Conservation (phyloP, 164 flowering plant species). For the Tinospora cordifolia region DNA sequence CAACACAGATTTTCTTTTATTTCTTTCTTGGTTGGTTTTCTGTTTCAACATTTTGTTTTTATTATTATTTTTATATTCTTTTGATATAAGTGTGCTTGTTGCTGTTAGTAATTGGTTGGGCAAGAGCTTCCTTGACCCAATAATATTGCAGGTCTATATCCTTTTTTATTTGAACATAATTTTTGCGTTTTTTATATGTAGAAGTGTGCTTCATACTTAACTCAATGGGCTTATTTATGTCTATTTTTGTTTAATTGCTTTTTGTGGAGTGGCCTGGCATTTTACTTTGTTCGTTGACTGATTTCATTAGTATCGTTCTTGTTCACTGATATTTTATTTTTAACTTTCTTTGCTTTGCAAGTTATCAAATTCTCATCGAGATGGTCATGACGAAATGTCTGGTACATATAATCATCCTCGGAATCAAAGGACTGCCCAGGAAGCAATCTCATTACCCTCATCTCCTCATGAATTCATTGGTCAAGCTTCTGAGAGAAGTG, state of each 20-base stretch:
- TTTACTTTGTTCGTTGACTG: neutral
- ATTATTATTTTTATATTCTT: no score
- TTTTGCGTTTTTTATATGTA: neutral
- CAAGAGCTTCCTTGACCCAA: no score
- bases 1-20: no score
- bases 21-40: no score
- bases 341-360: conserved; percentile 18
- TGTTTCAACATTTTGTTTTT: no score
- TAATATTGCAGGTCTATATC: no score
- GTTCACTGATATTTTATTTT: neutral
- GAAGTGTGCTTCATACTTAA: neutral
- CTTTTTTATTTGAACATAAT: no score
- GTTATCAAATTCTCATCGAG: conserved; percentile 42
- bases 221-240: no score
- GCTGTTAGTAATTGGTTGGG: no score
- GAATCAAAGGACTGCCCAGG: conserved; percentile 53
- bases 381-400: conserved; percentile 38
- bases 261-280: no score
- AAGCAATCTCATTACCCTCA: conserved; percentile 85
- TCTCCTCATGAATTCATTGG: conserved; percentile 71
- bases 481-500: conserved; percentile 43
- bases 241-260: no score
- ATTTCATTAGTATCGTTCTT: neutral
- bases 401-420: conserved; percentile 28
- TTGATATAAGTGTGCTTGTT: no score